These are phyloP conservation scores for Ligustrum vulgare DNA, from an alignment of 257 asterid species.

Conservation along the genomic window DNA sequence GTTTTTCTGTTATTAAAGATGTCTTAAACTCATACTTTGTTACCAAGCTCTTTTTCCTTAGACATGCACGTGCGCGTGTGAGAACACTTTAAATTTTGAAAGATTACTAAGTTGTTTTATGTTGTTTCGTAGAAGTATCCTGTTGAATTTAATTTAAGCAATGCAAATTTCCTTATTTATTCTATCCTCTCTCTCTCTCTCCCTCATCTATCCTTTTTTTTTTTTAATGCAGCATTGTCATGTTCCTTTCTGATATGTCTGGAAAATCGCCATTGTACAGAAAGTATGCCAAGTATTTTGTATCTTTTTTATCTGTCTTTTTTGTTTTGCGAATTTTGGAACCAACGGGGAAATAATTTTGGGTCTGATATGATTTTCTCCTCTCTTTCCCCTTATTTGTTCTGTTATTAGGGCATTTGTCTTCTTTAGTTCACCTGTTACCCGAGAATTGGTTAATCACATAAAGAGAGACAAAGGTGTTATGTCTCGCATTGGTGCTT, in stretches of 20 bases:
- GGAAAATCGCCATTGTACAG: constrained; percentile 89
- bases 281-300: constrained; percentile 61
- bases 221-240: constrained; percentile 72
- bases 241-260: constrained; percentile 92
- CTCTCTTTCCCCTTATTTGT: constrained; percentile 8
- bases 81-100: neutral
- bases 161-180: neutral
- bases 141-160: constrained; percentile 4
- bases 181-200: constrained; percentile 1
- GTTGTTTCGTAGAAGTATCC: neutral
- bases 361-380: constrained; percentile 12
- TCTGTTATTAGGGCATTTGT: constrained; percentile 75
- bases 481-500: constrained; percentile 90
- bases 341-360: neutral
- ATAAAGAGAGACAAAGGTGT: constrained; percentile 83
- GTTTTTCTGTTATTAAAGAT: neutral
- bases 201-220: constrained; percentile 25
- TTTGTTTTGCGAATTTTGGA: constrained; percentile 15
- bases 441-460: constrained; percentile 77
- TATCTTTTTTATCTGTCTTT: neutral
- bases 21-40: neutral
- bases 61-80: neutral
- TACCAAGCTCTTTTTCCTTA: neutral
- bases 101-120: neutral
- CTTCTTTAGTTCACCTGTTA: constrained; percentile 92